Evolutionary conservation across 768 basidiomycete species (phyloP).

Genomic region (Heimioporus sp.): DNA sequence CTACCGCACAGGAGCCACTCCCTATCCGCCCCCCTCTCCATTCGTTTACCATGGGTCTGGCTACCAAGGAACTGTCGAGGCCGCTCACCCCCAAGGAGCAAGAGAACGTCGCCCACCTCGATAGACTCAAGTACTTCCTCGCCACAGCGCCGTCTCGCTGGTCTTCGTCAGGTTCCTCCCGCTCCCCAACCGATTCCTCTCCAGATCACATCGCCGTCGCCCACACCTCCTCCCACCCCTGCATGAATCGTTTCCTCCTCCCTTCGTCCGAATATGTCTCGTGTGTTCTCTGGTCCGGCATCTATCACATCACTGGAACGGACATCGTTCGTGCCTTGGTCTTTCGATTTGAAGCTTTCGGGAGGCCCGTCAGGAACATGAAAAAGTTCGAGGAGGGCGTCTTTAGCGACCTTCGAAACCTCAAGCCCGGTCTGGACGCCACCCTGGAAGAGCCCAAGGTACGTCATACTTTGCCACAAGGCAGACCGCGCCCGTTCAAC

Average conservation of each 20-base stretch:
- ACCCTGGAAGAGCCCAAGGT: conserved; percentile 97
- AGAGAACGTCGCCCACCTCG: conserved; percentile 70
- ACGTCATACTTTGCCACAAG: conserved; percentile 22
- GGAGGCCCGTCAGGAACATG: conserved; percentile 85
- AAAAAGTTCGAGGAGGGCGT: conserved; percentile 99
- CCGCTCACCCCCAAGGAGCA: conserved; percentile 63
- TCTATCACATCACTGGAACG: conserved; percentile 94
- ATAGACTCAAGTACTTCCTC: conserved; percentile 85
- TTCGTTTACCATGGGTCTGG: conserved; percentile 25
- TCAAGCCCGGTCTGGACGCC: conserved; percentile 92
- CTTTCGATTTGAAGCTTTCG: conserved; percentile 93
- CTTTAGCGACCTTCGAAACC: conserved; percentile 88
- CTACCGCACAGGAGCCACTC: conserved; percentile 1
- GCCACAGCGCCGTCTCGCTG: conserved; percentile 81
- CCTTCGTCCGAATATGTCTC: conserved; percentile 87
- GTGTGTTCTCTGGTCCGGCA: conserved; percentile 89
- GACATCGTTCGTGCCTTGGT: conserved; percentile 94
- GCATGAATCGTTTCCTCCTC: conserved; percentile 82
- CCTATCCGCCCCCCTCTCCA: conserved; percentile 8
- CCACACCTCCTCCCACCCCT: conserved; percentile 63
- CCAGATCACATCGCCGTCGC: conserved; percentile 25
- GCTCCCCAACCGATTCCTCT: conserved; percentile 15
- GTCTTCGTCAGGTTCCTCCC: conserved; percentile 40
- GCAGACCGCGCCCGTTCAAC: not conserved
- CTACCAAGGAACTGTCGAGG: conserved; percentile 33